phyloP scores from a whole-genome alignment of 805 yeast genomes.

The Ogataea nonfermentans region DNA sequence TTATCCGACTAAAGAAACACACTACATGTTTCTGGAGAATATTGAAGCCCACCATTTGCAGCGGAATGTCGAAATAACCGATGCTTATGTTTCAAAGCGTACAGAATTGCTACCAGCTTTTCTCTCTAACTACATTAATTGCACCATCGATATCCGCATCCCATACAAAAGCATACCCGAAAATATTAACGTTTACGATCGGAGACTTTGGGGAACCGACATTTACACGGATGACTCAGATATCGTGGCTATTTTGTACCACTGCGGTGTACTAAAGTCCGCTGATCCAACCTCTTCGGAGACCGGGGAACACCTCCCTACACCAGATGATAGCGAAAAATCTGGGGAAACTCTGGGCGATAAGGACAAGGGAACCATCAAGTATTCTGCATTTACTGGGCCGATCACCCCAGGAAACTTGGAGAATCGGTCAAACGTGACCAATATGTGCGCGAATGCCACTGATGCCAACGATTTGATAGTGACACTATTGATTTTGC shows the following conservation, averaged over 20 bases:
- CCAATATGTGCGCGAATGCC: constrained; percentile 28
- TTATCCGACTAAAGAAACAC: constrained; percentile 47
- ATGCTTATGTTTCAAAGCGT: constrained; percentile 29
- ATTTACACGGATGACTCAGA: constrained; percentile 94
- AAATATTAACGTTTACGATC: constrained; percentile 44
- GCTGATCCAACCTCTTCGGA: constrained; percentile 27
- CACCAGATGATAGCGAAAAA: constrained; percentile 1
- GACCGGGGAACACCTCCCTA: not conserved
- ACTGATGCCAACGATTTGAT: constrained; percentile 46
- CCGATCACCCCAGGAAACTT: constrained; percentile 42
- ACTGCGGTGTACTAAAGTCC: constrained; percentile 61
- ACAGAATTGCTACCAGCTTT: constrained; percentile 32
- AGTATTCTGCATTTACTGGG: constrained; percentile 21
- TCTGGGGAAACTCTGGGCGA: not conserved
- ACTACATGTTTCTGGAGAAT: constrained; percentile 21
- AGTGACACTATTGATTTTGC: constrained; percentile 62
- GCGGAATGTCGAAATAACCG: constrained; percentile 19
- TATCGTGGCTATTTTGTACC: constrained; percentile 68
- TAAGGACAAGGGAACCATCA: constrained; percentile 12
- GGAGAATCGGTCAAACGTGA: constrained; percentile 33
- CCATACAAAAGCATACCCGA: constrained; percentile 44
- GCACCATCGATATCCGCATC: constrained; percentile 53
- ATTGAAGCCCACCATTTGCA: constrained; percentile 19
- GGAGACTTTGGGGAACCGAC: constrained; percentile 86
- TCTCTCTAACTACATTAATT: constrained; percentile 41